Base-by-base conservation (phyloP, 805 yeast genomes). In the Cyberlindnera suaveolens region DNA sequence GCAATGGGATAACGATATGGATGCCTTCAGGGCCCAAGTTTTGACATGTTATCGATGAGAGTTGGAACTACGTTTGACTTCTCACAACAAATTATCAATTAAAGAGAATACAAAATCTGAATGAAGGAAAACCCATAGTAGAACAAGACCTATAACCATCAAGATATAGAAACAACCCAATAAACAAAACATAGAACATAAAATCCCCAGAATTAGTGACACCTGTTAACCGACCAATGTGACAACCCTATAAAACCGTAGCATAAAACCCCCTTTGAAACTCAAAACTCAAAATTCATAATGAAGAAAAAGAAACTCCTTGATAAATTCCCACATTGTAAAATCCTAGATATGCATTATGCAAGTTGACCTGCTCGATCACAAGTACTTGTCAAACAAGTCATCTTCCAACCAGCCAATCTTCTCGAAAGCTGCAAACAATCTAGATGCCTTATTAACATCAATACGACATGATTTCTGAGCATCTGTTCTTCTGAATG, bases 401-500 rank as follows among this genome's bases (percentile, higher is more conserved):
- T 70, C 67, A 63, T 91, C 96, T 16, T 85, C 76, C 50, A 91
- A 78, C 98, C 98, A 93, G 40, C 98, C 98, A 39, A 87, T 95
- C 64, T 83, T 85, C 66, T 91, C 98, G 61, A 81, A 91, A 20
- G 97, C 91, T 15, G 95, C 95, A 71, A 80, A 91, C 43, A 91
- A 70, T 56, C 98, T 75, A 43, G 95, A 83, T 4, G 98, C 98
- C 65, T 91, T 91, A 65, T 91, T 91, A 40, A 91, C 99, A 65
- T 91, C 99, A 51, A 91, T 91, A 52, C 96, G 79, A 64, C 98
- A 93, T 10, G 97, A 96, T 71, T 93, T 93, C 66, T 91, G 99
- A 8, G 97, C 96, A 65, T 91, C 99, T 0, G 98, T 91, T 68
- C 98, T 82, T 69, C 98, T 82, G 67, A 91, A 91, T 32, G 95